Evolutionary conservation across 768 basidiomycete species (phyloP).

Genomic region (Tylopilus cervinicoccineus): DNA sequence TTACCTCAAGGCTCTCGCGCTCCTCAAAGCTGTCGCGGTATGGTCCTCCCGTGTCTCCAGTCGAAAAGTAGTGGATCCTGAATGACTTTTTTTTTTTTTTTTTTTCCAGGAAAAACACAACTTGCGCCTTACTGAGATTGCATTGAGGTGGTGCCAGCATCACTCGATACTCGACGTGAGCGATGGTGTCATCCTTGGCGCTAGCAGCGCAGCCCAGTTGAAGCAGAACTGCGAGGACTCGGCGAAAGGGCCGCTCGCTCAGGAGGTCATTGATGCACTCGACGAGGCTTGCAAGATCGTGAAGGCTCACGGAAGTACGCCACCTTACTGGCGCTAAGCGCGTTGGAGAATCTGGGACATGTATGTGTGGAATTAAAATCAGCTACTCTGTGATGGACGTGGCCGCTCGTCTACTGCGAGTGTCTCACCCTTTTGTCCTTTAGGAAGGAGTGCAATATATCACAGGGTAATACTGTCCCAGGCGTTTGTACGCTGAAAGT

Average conservation of each 20-base stretch:
- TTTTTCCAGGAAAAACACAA: constrained; percentile 32
- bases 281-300: constrained; percentile 47
- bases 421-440: no score
- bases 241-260: constrained; percentile 52
- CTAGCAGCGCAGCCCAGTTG: constrained; percentile 42
- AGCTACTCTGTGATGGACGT: no score
- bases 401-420: no score
- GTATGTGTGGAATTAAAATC: neutral
- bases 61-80: neutral
- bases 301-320: constrained; percentile 29
- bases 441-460: no score
- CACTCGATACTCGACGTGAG: constrained; percentile 42
- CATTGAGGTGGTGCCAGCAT: constrained; percentile 60
- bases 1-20: constrained; percentile 41
- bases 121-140: constrained; percentile 49
- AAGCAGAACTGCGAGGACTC: constrained; percentile 42
- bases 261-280: constrained; percentile 46
- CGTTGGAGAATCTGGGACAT: neutral
- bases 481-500: no score
- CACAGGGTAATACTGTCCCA: no score
- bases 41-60: constrained; percentile 5
- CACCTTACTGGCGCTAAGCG: constrained; percentile 35
- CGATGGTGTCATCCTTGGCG: constrained; percentile 49
- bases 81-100: neutral
- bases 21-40: constrained; percentile 40